These are phyloP conservation scores for Clarkia xantiana DNA, from an alignment of 345 rosid species.

Conservation along the genomic window DNA sequence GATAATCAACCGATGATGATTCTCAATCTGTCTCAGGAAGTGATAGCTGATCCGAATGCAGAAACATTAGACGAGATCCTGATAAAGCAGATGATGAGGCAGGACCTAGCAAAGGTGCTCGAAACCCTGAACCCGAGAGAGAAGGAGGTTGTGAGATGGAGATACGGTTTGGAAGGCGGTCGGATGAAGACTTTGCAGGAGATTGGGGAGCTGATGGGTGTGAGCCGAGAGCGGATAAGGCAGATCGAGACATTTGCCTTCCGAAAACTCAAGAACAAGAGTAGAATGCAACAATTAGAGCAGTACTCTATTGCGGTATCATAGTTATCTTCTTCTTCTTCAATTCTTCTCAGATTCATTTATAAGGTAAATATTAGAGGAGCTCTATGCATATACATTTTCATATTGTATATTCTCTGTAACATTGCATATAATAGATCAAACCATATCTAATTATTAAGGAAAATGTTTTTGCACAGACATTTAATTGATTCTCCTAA, in stretches of 20 bases:
- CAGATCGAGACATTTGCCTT: conserved; percentile 77
- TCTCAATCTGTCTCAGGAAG: conserved; percentile 35
- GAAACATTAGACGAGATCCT: conserved; percentile 58
- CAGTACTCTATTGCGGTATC: conserved; percentile 27
- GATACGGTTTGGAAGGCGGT: conserved; percentile 85
- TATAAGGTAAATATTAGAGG: background rate
- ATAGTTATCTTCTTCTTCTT: background rate
- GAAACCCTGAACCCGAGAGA: conserved; percentile 60
- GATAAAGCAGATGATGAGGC: conserved; percentile 63
- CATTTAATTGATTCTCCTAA: too few species aligned
- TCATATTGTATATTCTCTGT: too few species aligned
- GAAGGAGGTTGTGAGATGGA: conserved; percentile 67
- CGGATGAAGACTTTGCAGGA: conserved; percentile 88
- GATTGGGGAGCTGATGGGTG: conserved; percentile 72
- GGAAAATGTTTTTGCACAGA: too few species aligned
- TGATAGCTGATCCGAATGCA: conserved; percentile 64
- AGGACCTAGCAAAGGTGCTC: conserved; percentile 67
- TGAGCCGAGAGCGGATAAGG: conserved; percentile 86
- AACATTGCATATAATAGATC: too few species aligned
- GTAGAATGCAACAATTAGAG: conserved; percentile 54
- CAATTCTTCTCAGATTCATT: too few species aligned
- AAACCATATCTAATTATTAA: too few species aligned
- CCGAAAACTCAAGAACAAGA: conserved; percentile 74
- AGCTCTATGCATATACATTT: too few species aligned
- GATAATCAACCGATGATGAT: too few species aligned